A percentile compares a stretch with the other conserved stretches of the same genome.
These are phyloP conservation scores for Trichophyton verrucosum DNA, from an alignment of 2,329 filamentous ascomycete species.

Conservation along the genomic window DNA sequence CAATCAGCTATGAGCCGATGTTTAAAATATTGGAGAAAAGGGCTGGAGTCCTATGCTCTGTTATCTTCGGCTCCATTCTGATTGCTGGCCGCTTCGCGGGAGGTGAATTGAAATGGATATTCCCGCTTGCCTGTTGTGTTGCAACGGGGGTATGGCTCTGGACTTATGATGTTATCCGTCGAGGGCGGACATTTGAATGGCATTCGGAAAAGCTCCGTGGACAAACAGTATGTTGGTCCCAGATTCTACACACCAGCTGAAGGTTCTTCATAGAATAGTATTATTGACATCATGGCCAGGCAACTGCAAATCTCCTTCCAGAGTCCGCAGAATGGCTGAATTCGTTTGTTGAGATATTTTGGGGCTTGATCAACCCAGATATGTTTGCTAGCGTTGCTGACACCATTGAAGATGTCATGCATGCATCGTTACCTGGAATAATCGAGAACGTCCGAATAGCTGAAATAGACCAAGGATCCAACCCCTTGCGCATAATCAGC, in stretches of 20 bases:
- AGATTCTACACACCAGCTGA: too few relatives aligned
- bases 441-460: conserved; percentile 93
- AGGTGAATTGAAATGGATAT: conserved; percentile 60
- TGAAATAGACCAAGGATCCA: conserved; percentile 87
- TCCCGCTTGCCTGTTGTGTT: conserved; percentile 60
- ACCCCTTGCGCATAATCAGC: conserved; percentile 78
- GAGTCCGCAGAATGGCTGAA: conserved; percentile 98
- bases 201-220: conserved; percentile 73
- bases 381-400: conserved; percentile 92
- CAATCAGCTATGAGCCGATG: conserved; percentile 80
- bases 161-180: conserved; percentile 75
- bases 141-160: conserved; percentile 73
- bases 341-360: conserved; percentile 67
- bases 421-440: conserved; percentile 77
- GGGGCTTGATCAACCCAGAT: conserved; percentile 87
- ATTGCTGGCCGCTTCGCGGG: conserved; percentile 70
- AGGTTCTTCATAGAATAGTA: background rate
- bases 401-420: conserved; percentile 91
- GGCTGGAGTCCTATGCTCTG: conserved; percentile 56
- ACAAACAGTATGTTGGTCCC: conserved; percentile 46
- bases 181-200: conserved; percentile 78
- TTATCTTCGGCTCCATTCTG: conserved; percentile 60
- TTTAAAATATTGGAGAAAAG: conserved; percentile 63
- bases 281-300: conserved; percentile 28
- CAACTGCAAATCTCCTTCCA: conserved; percentile 76